Evolutionary conservation across 345 rosid genomes (phyloP), one percentile per base, ranked within the genome.

Genomic region (Arabis hirsuta): DNA sequence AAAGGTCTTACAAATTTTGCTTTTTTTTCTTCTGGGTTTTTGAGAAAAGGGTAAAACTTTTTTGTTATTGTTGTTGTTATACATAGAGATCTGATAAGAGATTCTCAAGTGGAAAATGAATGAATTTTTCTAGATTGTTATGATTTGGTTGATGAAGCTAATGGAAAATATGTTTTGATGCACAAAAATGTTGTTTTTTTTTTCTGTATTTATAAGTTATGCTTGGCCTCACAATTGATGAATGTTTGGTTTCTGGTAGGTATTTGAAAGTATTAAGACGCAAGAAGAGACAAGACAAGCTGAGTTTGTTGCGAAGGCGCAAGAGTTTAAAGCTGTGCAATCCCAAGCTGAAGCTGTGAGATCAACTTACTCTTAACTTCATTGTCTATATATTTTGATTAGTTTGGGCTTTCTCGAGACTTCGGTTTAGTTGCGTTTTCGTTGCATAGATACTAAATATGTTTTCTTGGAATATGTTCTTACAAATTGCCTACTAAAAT

Each of bases 281-380:
- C 86, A 80, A 76, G 99, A 95, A 67, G 94, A 87, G 77, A 95
- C 98, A 16, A 88, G 83, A 72, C 92, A 84, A 76, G 67, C 84
- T 36, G 97, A 91, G 76, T 50, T 82, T 73, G 64, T 83, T 60
- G 85, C 83, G 2, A 87, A 86, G 85, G 82, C 82, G 16, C 89
- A 90, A 9, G 96, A 90, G 79, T 95, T 79, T 67, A 95, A 91
- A 82, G 92, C 96, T 61, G 46, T 82, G 75, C 96, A 88, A 84
- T 86, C 98, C 32, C 94, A 90, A 78, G 92, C 98, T 39, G 97
- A 91, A 85, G 81, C 84, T 80, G 99, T 95, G 79, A 85, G 87
- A 55, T 75, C 19, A 44, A 43, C 51, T 12, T 53, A 36, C 58
- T 41, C 55, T 57, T 59, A 1, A 42, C 3, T 38, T 71, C 50